A percentile compares a stretch with the other conserved stretches of the same genome.
These are phyloP conservation scores for Nemophila menziesii DNA, from an alignment of 257 asterid species.

Conservation along the genomic window DNA sequence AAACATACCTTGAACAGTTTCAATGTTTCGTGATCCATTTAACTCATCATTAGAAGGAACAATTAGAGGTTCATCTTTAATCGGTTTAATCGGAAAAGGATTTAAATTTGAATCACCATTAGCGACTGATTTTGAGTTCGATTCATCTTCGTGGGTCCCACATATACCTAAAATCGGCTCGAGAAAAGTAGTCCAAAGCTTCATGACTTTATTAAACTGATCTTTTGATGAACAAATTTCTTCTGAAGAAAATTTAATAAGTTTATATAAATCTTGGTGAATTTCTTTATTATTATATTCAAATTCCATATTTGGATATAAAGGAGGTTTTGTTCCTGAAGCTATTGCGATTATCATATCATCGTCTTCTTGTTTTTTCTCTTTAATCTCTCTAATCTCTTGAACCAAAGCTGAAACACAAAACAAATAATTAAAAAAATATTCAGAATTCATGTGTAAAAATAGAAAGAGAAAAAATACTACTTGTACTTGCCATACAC, in stretches of 20 bases:
- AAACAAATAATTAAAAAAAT: constrained; percentile 1
- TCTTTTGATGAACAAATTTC: constrained; percentile 21
- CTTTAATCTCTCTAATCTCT: constrained; percentile 20
- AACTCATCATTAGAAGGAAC: too few relatives aligned
- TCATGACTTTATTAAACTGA: constrained; percentile 17
- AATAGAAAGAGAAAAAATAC: not conserved
- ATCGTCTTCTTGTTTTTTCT: constrained; percentile 16
- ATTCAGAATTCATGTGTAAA: not conserved
- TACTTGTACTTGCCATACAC: too few relatives aligned
- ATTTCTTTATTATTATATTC: constrained; percentile 12
- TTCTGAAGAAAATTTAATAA: constrained; percentile 17
- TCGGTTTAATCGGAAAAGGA: too few relatives aligned
- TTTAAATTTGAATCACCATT: too few relatives aligned
- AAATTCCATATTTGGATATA: constrained; percentile 14
- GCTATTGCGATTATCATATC: constrained; percentile 20
- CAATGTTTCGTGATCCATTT: too few relatives aligned
- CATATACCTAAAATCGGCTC: constrained; percentile 21
- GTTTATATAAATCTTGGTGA: constrained; percentile 14
- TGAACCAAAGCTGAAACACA: constrained; percentile 13
- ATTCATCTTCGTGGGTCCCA: constrained; percentile 8
- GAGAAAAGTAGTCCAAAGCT: constrained; percentile 17
- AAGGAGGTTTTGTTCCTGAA: constrained; percentile 18
- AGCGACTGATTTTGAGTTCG: not conserved
- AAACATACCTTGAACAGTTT: too few relatives aligned
- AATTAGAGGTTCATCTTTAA: too few relatives aligned